Evolutionary conservation across 148 eudicot genomes (phyloP), one percentile per base, ranked within the genome.

Genomic region (Silene conica): DNA sequence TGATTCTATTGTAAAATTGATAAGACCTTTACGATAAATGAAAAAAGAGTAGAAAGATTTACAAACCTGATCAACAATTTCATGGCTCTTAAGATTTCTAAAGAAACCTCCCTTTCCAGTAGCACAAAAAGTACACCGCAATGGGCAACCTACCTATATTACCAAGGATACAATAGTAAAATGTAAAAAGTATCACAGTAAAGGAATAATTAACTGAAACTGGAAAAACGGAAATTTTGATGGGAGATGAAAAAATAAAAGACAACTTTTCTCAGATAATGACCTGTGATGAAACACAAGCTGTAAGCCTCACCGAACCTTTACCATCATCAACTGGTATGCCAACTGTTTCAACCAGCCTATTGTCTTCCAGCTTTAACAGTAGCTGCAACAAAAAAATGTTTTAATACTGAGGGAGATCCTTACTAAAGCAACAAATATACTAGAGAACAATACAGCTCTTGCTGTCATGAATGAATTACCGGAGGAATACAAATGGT

Each of bases 231-330:
- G 12, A 71, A 48, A 65, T 19, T 0, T 15, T 7, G 64, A 64
- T 8, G 21, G 15, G 16, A 52, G 15, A 61, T 21, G 55, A 43
- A 14, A 22, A 34, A 55, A 2, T 70, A 43, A 62, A 71, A 54
- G 15, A 50, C n/a, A 54, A 14, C 14, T 13, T 34, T 52, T 56
- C 13, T 57, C 22, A 58, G 76, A 82, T 56, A 67, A 76, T 77
- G 45, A 96, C 99, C 99, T 96, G 99, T 63, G 99, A 96, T 76
- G 99, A 96, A 73, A 96, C 88, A 81, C 99, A 96, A 59, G 97
- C 99, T 73, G 99, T 96, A 74, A 96, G 92, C 56, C 97, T 91
- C 66, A 83, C 73, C 55, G 97, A 84, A 74, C 97, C 96, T 82
- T 86, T 92, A 79, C 85, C 91, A 72, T 92, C 97, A 85, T 80